Conservation (phyloP, 805 yeast genomes). For the Zygosaccharomyces rouxii region DNA sequence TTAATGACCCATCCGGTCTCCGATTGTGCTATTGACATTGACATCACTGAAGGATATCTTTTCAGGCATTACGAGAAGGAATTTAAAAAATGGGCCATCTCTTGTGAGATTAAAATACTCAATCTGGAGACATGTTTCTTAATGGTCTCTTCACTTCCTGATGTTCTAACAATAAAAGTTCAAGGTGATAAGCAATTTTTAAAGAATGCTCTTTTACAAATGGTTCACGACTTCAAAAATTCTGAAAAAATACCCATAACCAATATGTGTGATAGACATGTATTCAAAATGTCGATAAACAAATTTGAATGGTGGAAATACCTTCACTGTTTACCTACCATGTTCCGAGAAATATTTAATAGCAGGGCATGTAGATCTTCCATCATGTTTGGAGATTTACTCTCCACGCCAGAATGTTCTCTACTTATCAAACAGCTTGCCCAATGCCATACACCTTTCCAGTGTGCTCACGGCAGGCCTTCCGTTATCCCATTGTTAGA, state of each 20-base stretch:
- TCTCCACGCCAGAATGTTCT: slow-evolving; percentile 43
- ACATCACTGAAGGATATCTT: slow-evolving; percentile 34
- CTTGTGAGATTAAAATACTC: slow-evolving; percentile 14
- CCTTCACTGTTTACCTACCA: slow-evolving; percentile 45
- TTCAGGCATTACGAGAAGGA: slow-evolving; percentile 29
- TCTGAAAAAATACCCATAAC: slow-evolving; percentile 23
- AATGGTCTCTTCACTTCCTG: slow-evolving; percentile 43
- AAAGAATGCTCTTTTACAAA: slow-evolving; percentile 41
- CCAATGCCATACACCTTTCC: slow-evolving; percentile 58
- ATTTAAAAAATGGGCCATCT: slow-evolving; percentile 45
- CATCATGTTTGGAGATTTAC: slow-evolving; percentile 61
- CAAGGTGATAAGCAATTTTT: slow-evolving; percentile 32
- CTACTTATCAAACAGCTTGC: slow-evolving; percentile 41
- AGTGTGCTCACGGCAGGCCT: slow-evolving; percentile 87
- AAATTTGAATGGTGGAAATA: slow-evolving; percentile 38
- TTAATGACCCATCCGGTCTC: slow-evolving; percentile 14
- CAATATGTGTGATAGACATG: background rate
- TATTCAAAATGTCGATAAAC: background rate
- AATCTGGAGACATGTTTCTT: slow-evolving; percentile 10
- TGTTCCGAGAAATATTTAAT: slow-evolving; percentile 48
- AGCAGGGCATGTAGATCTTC: slow-evolving; percentile 66
- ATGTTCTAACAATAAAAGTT: slow-evolving; percentile 36
- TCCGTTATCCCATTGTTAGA: slow-evolving; percentile 53
- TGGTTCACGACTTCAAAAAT: slow-evolving; percentile 40
- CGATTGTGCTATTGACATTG: slow-evolving; percentile 17